Conservation (phyloP, 768 basidiomycete species). For the Tremella yokohamensis region DNA sequence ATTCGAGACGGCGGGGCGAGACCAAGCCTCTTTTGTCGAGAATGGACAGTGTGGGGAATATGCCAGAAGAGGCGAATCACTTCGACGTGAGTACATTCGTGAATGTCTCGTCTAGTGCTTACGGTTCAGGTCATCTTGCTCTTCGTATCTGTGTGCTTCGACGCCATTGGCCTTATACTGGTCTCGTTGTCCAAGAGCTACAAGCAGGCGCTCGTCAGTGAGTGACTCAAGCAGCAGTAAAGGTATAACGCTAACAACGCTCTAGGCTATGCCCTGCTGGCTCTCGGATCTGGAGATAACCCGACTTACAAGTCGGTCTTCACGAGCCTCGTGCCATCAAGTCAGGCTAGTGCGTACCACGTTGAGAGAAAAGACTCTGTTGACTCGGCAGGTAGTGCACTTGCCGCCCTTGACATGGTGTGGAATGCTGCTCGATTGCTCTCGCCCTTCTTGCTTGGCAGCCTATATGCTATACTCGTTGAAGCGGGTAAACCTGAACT, state of each 20-base stretch:
- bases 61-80: constrained; percentile 36
- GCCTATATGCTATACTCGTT: constrained; percentile 37
- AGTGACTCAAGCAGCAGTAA: constrained; percentile 5
- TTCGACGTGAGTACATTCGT: constrained; percentile 41
- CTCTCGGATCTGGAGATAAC: constrained; percentile 41
- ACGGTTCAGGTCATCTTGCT: constrained; percentile 29
- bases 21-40: background rate
- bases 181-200: constrained; percentile 31
- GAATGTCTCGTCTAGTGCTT: background rate
- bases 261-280: constrained; percentile 31
- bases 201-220: constrained; percentile 34
- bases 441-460: constrained; percentile 39
- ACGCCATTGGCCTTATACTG: constrained; percentile 30
- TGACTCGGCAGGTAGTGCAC: constrained; percentile 25
- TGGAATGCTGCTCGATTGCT: constrained; percentile 32
- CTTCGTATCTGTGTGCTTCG: constrained; percentile 35
- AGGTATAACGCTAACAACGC: background rate
- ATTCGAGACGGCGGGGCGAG: constrained; percentile 9
- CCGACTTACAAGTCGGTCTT: constrained; percentile 46
- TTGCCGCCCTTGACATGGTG: constrained; percentile 46
- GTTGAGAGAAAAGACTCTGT: background rate
- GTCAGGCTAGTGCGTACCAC: constrained; percentile 29
- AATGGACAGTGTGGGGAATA: constrained; percentile 15
- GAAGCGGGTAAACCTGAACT: constrained; percentile 38
- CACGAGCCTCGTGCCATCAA: constrained; percentile 31